Evolutionary conservation across 805 yeast genomes (phyloP).

Genomic region (Suhomyces emberorum): DNA sequence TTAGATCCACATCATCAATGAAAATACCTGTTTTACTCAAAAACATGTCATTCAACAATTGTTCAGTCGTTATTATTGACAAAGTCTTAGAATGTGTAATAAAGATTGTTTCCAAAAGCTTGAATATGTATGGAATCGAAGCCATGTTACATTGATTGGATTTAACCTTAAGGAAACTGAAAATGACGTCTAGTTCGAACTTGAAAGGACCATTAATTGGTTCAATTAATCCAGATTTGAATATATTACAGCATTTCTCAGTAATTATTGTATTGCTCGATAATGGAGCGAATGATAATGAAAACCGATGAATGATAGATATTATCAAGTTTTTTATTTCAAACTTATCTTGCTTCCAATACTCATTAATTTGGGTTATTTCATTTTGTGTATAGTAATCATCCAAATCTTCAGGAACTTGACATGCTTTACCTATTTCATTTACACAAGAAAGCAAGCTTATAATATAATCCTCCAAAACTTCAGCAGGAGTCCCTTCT

Average conservation of each 20-base stretch:
- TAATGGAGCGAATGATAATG: conserved; percentile 36
- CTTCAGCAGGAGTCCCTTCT: conserved; percentile 13
- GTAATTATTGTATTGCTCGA: conserved; percentile 48
- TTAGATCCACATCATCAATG: conserved; percentile 55
- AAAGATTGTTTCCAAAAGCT: conserved; percentile 44
- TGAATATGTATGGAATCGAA: conserved; percentile 43
- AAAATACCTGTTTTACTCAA: conserved; percentile 32
- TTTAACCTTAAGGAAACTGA: conserved; percentile 34
- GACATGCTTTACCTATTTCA: conserved; percentile 71
- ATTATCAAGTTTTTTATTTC: conserved; percentile 42
- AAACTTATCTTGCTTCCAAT: conserved; percentile 51
- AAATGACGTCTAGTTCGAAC: conserved; percentile 32
- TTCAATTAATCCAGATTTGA: conserved; percentile 65
- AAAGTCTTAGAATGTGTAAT: conserved; percentile 33
- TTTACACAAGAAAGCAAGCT: conserved; percentile 61
- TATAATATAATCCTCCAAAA: conserved; percentile 43
- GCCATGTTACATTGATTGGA: conserved; percentile 22
- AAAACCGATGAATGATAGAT: conserved; percentile 38
- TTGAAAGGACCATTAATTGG: conserved; percentile 64
- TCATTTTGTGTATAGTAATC: conserved; percentile 36
- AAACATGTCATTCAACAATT: conserved; percentile 38
- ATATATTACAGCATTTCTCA: conserved; percentile 60
- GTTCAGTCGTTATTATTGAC: conserved; percentile 28
- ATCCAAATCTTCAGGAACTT: conserved; percentile 51
- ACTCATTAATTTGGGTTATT: conserved; percentile 23